Evolutionary conservation across 129 eudicot species (phyloP), one percentile per base, ranked within the genome.

Genomic region (Flaveria bidentis): DNA sequence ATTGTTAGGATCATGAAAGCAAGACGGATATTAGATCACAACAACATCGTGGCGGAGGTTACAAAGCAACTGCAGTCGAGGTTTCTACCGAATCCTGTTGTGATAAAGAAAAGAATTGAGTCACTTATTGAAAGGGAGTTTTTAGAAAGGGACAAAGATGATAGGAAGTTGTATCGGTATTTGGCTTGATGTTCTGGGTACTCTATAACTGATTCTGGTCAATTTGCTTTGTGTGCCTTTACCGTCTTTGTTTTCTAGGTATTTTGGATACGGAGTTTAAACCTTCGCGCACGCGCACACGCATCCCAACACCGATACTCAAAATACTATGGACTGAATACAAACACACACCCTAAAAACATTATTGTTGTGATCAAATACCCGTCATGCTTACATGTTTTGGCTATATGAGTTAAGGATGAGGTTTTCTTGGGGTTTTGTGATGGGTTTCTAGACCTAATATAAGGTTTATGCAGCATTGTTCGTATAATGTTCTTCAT

Each of bases 1-100:
- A 84, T 84, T 55, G 84, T 84, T 61, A 80, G 87, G 73, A 84
- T 80, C 26, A 84, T 84, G 87, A 84, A 84, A 49, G 84, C 87
- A 9, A 69, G 87, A 52, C 77, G 87, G 9, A 82, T 84, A 10
- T 61, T 84, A 36, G 87, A 84, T 71, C 87, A 84, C 61, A 80
- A 84, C 58, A 84, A 84, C 41, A 80, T 84, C 14, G 87, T 84
- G 28, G 57, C 87, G 0, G 87, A 80, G 46, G 77, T 73, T 58
- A 73, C 77, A 9, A 73, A 73, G 53, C 77, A 73, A 45, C 39
- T 73, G 12, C 77, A 73, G 68, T 20, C 57, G 4, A 57, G 77
- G 36, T 73, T 73, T 65, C 56, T 73, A 26, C 77, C 77, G 12
- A 73, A 73, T 14, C 77, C 77, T 0, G 77, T 73, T 13, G 68